Conservation (phyloP, 352 stramenopile species). For the Thalassiosira tumida region DNA sequence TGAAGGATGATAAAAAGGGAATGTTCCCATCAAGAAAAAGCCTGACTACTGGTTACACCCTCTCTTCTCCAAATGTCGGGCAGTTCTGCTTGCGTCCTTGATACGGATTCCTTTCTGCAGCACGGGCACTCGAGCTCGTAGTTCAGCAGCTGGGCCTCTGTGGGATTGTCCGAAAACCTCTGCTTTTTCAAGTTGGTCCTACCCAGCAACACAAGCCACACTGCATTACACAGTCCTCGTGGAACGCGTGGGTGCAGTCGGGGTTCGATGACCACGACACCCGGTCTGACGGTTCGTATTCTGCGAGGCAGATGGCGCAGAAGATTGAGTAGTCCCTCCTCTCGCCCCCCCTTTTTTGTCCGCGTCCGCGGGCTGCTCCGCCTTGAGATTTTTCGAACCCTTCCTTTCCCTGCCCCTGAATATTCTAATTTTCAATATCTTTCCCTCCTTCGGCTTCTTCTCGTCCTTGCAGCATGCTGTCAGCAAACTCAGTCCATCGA, state of each 20-base stretch:
- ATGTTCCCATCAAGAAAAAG: too few species aligned
- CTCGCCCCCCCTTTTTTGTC: not conserved
- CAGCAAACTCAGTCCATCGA: not conserved
- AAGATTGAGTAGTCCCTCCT: conserved; percentile 47
- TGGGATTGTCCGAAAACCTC: conserved; percentile 55
- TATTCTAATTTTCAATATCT: conserved; percentile 5
- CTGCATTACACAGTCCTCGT: conserved; percentile 83
- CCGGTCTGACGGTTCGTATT: conserved; percentile 75
- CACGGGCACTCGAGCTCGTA: conserved; percentile 86
- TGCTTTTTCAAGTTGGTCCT: conserved; percentile 68
- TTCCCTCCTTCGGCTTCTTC: conserved; percentile 10
- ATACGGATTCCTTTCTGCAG: conserved; percentile 85
- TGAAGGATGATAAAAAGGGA: too few species aligned
- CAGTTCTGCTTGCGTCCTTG: not conserved
- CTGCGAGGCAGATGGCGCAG: conserved; percentile 84
- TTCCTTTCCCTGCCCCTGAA: not conserved
- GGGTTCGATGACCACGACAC: conserved; percentile 85
- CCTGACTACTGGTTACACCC: too few species aligned
- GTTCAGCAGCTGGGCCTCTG: conserved; percentile 65
- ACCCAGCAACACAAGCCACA: conserved; percentile 82
- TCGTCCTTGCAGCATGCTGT: not conserved
- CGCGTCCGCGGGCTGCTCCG: not conserved
- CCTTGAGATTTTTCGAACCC: not conserved
- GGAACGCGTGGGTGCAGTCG: conserved; percentile 86
- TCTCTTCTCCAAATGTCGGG: not conserved